Conservation (phyloP, 2,329 filamentous ascomycete genomes). For the Sarocladium brachiariae region DNA sequence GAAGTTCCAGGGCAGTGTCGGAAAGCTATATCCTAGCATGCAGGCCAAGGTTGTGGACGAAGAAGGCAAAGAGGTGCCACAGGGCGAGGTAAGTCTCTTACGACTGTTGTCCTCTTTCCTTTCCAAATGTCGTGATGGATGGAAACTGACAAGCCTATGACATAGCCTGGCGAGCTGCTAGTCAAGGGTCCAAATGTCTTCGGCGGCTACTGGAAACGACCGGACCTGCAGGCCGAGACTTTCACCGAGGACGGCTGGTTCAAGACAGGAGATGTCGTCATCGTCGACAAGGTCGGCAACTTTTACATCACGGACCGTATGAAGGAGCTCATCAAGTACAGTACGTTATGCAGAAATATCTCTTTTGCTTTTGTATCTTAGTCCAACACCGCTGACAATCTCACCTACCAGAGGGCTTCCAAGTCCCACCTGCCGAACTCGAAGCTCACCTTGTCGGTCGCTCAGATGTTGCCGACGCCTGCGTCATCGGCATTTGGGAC, state of each 20-base stretch:
- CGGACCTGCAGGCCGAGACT: constrained; percentile 61
- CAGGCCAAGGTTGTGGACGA: constrained; percentile 72
- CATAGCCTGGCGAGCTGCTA: constrained; percentile 59
- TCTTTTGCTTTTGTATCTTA: too few relatives aligned
- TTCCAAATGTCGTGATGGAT: too few relatives aligned
- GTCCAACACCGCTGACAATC: constrained; percentile 28
- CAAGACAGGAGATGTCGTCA: constrained; percentile 82
- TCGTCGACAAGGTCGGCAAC: constrained; percentile 69
- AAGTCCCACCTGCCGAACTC: constrained; percentile 63
- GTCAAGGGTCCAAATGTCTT: constrained; percentile 77
- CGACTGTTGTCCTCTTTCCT: background rate
- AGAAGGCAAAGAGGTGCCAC: constrained; percentile 47
- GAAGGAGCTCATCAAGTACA: constrained; percentile 57
- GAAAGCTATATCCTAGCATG: constrained; percentile 70
- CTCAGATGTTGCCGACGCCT: constrained; percentile 48
- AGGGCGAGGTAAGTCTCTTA: constrained; percentile 33
- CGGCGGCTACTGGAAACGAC: constrained; percentile 69
- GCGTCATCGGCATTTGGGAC: constrained; percentile 56
- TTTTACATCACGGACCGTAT: constrained; percentile 86
- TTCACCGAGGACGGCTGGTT: constrained; percentile 77
- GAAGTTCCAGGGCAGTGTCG: constrained; percentile 69
- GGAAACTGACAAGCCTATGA: background rate
- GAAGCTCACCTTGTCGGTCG: constrained; percentile 41
- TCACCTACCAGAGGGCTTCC: constrained; percentile 47
- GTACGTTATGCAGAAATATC: too few relatives aligned